Evolutionary conservation across 768 basidiomycete species (phyloP), one percentile per base, ranked within the genome.

Genomic region (Leucosporidium creatinivorum): DNA sequence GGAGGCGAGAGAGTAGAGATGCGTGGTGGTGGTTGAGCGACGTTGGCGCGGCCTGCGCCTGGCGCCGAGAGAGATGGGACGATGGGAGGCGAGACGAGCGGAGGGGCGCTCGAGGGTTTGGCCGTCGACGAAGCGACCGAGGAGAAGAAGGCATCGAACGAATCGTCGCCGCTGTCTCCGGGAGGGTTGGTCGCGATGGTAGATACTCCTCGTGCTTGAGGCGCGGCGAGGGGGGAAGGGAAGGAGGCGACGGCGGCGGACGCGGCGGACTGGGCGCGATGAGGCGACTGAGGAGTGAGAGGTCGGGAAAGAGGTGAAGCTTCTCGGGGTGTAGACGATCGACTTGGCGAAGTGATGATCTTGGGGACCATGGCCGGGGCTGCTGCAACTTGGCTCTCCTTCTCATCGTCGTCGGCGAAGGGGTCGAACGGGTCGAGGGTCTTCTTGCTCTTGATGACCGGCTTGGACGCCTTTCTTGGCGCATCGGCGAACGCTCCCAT

Each of bases 341-440:
- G 39, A 10, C 2, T 44, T 9, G 39, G 39, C 39, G 39, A 44
- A 17, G 8, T 44, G 39, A 44, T 44, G 39, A 44, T 13, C 39
- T 44, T 44, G 39, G 39, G 39, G 6, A 44, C 39, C 39, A 44
- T 44, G 39, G 39, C 39, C 39, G 39, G 39, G 8, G 39, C 39
- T 44, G 39, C 39, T 44, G 39, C 39, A 6, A 44, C 39, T 44
- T 12, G 10, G 39, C 39, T 44, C 39, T 3, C 39, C 21, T 51
- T 30, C 31, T 61, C 60, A 1, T 50, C 60, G 30, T 61, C 60
- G n/a, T 72, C 67, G 31, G 56, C 63, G 19, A 72, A 56, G 3
- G 70, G 70, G 56, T 72, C 70, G 62, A 72, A 69, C 6, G 70
- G 67, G n/a, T 69, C 70, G 55, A 63, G 58, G 13, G 65, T 12